These are phyloP conservation scores for Clarireedia sp. DNA, from an alignment of 2,329 filamentous ascomycete genomes.

Conservation along the genomic window DNA sequence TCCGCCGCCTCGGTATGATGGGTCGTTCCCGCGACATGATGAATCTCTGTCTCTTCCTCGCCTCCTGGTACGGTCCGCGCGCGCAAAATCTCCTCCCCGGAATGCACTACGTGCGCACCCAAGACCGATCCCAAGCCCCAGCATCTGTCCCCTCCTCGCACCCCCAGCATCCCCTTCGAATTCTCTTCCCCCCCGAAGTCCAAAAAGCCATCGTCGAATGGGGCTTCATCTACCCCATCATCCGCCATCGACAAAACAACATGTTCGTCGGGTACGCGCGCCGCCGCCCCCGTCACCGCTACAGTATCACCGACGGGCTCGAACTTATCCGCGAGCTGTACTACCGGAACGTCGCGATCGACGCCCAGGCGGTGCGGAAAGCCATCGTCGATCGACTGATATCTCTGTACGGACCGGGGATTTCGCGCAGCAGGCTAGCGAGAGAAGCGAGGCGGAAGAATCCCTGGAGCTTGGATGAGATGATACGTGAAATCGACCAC, in stretches of 20 bases:
- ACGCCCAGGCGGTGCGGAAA: constrained; percentile 10
- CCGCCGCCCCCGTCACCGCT: not conserved
- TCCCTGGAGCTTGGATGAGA: constrained; percentile 12
- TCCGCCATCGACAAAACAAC: not conserved
- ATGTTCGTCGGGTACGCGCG: not conserved
- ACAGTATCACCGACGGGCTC: constrained; percentile 21
- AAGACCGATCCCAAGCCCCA: constrained; percentile 11
- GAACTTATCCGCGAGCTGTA: constrained; percentile 21
- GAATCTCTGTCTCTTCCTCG: constrained; percentile 43
- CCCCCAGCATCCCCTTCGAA: constrained; percentile 29
- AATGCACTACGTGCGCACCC: constrained; percentile 2
- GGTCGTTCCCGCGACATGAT: constrained; percentile 43
- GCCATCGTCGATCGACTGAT: constrained; percentile 24
- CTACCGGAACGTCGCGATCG: constrained; percentile 16
- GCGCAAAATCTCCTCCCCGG: not conserved
- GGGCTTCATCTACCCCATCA: constrained; percentile 35
- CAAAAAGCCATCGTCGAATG: constrained; percentile 42
- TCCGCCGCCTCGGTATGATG: constrained; percentile 52
- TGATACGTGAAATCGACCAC: constrained; percentile 16
- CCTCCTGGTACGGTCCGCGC: constrained; percentile 31
- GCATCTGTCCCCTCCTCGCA: constrained; percentile 15
- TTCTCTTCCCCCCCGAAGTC: constrained; percentile 35
- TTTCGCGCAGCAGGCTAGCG: constrained; percentile 18
- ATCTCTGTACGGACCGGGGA: constrained; percentile 21
- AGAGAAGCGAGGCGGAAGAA: constrained; percentile 8